Evolutionary conservation across 2,329 filamentous ascomycete genomes (phyloP), one percentile per base, ranked within the genome.

Genomic region (Setomelanomma holmii): DNA sequence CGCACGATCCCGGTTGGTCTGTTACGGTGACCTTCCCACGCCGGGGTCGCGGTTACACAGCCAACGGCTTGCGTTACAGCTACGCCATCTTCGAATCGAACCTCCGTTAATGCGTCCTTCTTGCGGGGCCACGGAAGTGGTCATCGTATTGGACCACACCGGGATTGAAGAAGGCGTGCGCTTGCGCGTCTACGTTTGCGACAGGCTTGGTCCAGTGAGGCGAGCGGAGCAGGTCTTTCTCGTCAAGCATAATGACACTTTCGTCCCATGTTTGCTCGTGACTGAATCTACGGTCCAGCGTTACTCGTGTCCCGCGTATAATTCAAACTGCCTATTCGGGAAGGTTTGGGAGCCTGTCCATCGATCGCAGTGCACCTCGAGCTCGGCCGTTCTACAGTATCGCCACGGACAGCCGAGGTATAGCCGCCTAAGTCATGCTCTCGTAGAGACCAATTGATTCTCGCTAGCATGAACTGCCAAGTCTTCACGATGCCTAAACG

Each of bases 21-120:
- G 38, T 41, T 30, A 46, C 35, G 40, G 21, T 11, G 34, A 34
- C 35, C 40, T 45, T 33, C 36, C n/a, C 21, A 20, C 24, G 38
- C 35, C 30, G 19, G 35, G 41, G 14, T 27, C n/a, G 16, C 22
- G 6, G 48, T 45, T 30, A 45, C 42, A 45, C 20, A 22, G 35
- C 49, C 30, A 46, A 51, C 49, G 49, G 27, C 34, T 44, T 34
- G 47, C 40, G 34, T 50, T 36, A 19, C 34, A 42, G 23, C 16
- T 46, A 35, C 35, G 19, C 19, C 41, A 19, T 35, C 41, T 40
- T 17, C 41, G 19, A 40, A 34, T 45, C 30, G 27, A 22, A 45
- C 19, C 22, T 30, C 49, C 39, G 33, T 38, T 36, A 33, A 27
- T 44, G 22, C 30, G 7, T 19, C 14, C 3, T 20, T 36, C 20